Conservation (phyloP, 257 asterid genomes). For the Solanum bulbocastanum region DNA sequence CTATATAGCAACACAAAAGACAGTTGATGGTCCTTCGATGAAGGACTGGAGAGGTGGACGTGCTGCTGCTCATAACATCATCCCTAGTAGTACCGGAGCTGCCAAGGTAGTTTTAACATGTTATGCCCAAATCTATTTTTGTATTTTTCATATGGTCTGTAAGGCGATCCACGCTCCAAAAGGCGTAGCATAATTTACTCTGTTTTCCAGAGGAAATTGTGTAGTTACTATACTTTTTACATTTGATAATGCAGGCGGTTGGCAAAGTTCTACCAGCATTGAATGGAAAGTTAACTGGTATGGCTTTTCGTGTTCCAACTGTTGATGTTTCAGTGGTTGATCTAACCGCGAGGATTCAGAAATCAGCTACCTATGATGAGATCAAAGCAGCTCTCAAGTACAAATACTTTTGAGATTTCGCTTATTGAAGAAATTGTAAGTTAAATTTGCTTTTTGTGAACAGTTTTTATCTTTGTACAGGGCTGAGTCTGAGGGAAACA, state of each 20-base stretch:
- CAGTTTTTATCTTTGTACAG: conserved; percentile 2
- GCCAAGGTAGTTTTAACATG: conserved; percentile 7
- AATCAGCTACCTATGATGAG: conserved; percentile 44
- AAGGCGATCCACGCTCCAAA: background rate
- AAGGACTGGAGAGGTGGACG: conserved; percentile 25
- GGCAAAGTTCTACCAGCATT: conserved; percentile 55
- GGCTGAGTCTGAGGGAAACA: conserved; percentile 33
- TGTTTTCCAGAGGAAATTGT: background rate
- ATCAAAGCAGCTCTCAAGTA: conserved; percentile 52
- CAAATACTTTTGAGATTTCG: background rate
- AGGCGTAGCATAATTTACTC: background rate
- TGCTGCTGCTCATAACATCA: conserved; percentile 17
- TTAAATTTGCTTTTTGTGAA: background rate
- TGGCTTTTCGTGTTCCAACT: conserved; percentile 62
- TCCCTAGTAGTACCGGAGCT: conserved; percentile 23
- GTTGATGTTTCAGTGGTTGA: conserved; percentile 53
- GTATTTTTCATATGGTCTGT: background rate
- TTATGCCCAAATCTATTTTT: background rate
- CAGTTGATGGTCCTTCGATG: conserved; percentile 22
- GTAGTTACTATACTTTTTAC: background rate
- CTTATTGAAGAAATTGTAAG: background rate
- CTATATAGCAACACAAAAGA: conserved; percentile 16
- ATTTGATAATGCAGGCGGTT: conserved; percentile 25
- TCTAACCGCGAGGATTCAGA: conserved; percentile 38
- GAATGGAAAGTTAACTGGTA: conserved; percentile 51